A percentile compares a stretch with the other conserved stretches of the same genome.
These are phyloP conservation scores for Mortierella sp. DNA, from an alignment of 371 early-diverging fungal genomes.

Conservation along the genomic window DNA sequence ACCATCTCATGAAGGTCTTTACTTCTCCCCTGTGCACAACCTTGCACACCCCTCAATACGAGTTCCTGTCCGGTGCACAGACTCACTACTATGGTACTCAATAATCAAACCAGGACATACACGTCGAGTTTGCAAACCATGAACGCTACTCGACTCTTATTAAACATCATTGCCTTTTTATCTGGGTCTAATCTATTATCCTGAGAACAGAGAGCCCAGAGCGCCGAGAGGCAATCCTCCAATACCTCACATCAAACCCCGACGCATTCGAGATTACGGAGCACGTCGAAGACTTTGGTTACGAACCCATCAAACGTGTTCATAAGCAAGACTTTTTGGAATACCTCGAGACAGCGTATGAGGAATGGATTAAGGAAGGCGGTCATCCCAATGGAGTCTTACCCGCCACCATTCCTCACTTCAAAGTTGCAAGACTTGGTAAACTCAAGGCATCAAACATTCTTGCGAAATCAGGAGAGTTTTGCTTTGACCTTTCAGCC, in stretches of 20 bases:
- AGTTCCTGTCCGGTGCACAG: slow-evolving; percentile 46
- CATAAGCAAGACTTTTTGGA: slow-evolving; percentile 70
- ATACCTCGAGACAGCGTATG: slow-evolving; percentile 69
- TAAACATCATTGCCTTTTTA: background rate
- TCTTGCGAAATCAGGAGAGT: slow-evolving; percentile 60
- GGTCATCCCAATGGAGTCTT: slow-evolving; percentile 70
- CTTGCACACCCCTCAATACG: slow-evolving; percentile 47
- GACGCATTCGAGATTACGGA: slow-evolving; percentile 42
- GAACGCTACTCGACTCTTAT: background rate
- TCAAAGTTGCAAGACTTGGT: slow-evolving; percentile 52
- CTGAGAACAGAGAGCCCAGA: slow-evolving; percentile 39
- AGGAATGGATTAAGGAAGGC: slow-evolving; percentile 70
- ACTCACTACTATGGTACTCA: slow-evolving; percentile 40
- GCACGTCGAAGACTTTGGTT: slow-evolving; percentile 62
- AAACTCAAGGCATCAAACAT: slow-evolving; percentile 25
- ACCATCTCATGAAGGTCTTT: slow-evolving; percentile 43
- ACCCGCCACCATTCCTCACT: slow-evolving; percentile 68
- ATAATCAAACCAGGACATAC: no score
- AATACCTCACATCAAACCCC: slow-evolving; percentile 26
- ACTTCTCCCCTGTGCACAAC: slow-evolving; percentile 48
- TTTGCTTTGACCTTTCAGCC: slow-evolving; percentile 71
- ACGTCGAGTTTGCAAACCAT: background rate
- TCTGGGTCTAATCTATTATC: background rate
- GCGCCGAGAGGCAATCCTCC: slow-evolving; percentile 33
- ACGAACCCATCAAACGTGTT: slow-evolving; percentile 68